phyloP scores from a whole-genome alignment of 2,329 filamentous ascomycete species.

The Penicillium sp. region DNA sequence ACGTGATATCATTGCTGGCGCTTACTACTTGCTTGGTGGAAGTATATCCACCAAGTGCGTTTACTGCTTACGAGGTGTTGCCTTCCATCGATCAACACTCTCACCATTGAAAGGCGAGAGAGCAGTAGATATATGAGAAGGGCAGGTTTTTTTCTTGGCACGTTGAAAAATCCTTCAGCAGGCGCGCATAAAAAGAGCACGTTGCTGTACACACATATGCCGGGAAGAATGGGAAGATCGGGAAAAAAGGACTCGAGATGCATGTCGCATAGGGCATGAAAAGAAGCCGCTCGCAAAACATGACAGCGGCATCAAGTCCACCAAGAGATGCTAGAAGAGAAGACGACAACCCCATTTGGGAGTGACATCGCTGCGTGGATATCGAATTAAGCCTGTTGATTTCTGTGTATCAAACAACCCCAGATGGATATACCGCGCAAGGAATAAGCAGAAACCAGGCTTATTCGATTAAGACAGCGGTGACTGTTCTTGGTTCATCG shows the following conservation, averaged over 20 bases:
- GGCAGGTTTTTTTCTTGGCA: slow-evolving; percentile 60
- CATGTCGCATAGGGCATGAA: neutral
- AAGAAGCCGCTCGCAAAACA: neutral
- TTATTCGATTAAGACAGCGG: slow-evolving; percentile 26
- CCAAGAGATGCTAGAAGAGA: slow-evolving; percentile 4
- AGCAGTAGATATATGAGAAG: slow-evolving; percentile 53
- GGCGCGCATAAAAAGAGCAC: slow-evolving; percentile 59
- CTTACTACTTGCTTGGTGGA: neutral
- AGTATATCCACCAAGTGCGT: neutral
- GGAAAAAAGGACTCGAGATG: neutral
- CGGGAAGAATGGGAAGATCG: slow-evolving; percentile 28
- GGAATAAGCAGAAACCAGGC: slow-evolving; percentile 31
- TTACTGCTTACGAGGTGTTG: slow-evolving; percentile 40
- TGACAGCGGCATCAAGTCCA: neutral
- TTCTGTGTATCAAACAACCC: slow-evolving; percentile 30
- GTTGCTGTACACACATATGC: slow-evolving; percentile 75
- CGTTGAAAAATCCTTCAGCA: slow-evolving; percentile 67
- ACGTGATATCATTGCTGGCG: neutral
- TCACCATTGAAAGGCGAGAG: slow-evolving; percentile 40
- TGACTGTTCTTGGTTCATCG: slow-evolving; percentile 33
- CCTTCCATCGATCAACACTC: slow-evolving; percentile 52
- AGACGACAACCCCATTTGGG: slow-evolving; percentile 11
- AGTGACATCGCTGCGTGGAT: slow-evolving; percentile 23
- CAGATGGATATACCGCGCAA: slow-evolving; percentile 24
- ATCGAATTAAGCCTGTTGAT: slow-evolving; percentile 34